These are phyloP conservation scores for Protomyces lactucae-debilis DNA, from an alignment of 1,139 yeast genomes.

Conservation along the genomic window DNA sequence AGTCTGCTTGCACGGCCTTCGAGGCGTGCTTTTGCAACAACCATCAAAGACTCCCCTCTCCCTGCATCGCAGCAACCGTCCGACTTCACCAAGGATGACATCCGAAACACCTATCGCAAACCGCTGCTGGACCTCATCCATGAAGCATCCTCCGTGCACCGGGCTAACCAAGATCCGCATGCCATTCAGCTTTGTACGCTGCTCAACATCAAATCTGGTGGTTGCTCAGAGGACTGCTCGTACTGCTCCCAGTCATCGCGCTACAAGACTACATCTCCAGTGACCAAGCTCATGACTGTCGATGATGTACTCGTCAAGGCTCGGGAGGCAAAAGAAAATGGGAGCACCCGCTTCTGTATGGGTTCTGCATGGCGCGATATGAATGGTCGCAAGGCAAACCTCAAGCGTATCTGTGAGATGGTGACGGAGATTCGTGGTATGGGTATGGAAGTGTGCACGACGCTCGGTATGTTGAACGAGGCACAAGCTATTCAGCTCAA, in stretches of 20 bases:
- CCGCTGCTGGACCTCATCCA: slow-evolving; percentile 59
- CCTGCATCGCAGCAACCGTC: background rate
- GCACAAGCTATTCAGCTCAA: slow-evolving; percentile 57
- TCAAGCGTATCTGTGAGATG: slow-evolving; percentile 62
- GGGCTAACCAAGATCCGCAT: slow-evolving; percentile 60
- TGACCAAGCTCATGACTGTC: slow-evolving; percentile 57
- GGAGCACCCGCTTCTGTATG: slow-evolving; percentile 75
- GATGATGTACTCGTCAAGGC: slow-evolving; percentile 65
- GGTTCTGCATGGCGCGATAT: slow-evolving; percentile 89
- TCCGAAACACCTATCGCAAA: slow-evolving; percentile 55
- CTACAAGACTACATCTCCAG: slow-evolving; percentile 63
- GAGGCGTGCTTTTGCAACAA: background rate
- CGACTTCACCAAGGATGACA: slow-evolving; percentile 59
- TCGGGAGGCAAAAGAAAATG: slow-evolving; percentile 58
- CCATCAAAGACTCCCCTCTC: background rate
- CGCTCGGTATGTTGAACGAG: slow-evolving; percentile 68
- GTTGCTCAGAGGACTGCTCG: slow-evolving; percentile 76
- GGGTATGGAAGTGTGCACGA: slow-evolving; percentile 73
- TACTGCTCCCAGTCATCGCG: slow-evolving; percentile 74
- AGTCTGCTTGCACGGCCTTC: background rate
- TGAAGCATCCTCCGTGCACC: slow-evolving; percentile 56
- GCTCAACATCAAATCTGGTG: slow-evolving; percentile 71
- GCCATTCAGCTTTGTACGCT: slow-evolving; percentile 73
- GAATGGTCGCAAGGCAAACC: slow-evolving; percentile 68
- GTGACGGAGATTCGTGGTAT: slow-evolving; percentile 59